Conservation (phyloP, 257 asterid species). For the Rubia yunnanensis region DNA sequence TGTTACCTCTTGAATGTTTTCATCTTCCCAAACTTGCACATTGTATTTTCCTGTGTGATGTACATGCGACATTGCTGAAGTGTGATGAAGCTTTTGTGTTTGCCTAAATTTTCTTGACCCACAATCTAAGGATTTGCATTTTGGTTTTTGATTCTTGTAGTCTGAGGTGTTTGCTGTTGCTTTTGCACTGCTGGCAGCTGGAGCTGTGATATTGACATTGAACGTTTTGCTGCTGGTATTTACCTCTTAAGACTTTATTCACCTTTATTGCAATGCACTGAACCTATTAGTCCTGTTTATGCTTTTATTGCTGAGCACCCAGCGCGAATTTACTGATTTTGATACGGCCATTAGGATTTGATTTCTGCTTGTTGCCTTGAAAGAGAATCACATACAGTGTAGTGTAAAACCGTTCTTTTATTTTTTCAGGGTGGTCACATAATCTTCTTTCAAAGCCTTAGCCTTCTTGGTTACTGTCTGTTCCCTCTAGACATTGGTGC, state of each 20-base stretch:
- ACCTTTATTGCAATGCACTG: background rate
- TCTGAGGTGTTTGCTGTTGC: constrained; percentile 98
- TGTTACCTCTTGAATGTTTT: background rate
- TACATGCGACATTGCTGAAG: background rate
- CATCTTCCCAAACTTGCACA: background rate
- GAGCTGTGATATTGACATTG: constrained; percentile 87
- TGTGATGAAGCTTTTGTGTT: background rate
- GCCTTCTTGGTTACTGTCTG: constrained; percentile 87
- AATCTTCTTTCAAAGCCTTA: constrained; percentile 94
- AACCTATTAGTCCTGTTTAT: constrained; percentile 4
- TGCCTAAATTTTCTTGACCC: background rate
- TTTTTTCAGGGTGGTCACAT: constrained; percentile 84
- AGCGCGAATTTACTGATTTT: background rate
- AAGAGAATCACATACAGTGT: background rate
- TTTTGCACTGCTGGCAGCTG: constrained; percentile 84
- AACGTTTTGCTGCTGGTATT: constrained; percentile 85
- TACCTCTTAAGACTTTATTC: background rate
- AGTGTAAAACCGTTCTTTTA: background rate
- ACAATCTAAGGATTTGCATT: background rate
- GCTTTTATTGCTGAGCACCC: background rate
- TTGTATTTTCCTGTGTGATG: background rate
- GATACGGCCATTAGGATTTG: background rate
- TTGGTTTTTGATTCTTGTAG: constrained; percentile 31
- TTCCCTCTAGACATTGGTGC: constrained; percentile 89
- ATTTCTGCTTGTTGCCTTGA: background rate